Conservation (phyloP, 2,329 filamentous ascomycete species). For the Thermochaetoides dissita region DNA sequence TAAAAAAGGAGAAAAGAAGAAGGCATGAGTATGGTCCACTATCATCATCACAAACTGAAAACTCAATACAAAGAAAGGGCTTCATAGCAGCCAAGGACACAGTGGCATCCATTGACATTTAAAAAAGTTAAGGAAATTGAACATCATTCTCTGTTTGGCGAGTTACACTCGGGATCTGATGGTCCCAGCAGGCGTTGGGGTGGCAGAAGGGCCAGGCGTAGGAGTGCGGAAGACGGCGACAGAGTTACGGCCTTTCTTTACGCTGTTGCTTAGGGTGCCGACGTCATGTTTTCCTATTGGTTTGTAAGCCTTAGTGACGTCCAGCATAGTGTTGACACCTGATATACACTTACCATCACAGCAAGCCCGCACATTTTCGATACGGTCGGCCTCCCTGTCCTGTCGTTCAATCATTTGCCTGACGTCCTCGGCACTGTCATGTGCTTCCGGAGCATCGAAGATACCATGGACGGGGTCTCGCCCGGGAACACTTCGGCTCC, state of each 20-base stretch:
- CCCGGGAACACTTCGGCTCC: conserved; percentile 35
- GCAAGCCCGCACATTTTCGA: conserved; percentile 93
- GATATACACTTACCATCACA: conserved; percentile 66
- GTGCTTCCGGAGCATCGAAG: conserved; percentile 41
- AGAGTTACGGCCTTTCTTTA: conserved; percentile 31
- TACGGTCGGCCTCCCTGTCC: conserved; percentile 59
- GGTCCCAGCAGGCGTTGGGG: conserved; percentile 16
- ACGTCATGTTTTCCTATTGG: conserved; percentile 61
- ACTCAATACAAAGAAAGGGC: conserved; percentile 6
- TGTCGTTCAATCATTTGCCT: conserved; percentile 66
- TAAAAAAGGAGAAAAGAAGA: no score
- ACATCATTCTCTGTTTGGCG: no score
- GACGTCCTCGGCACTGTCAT: conserved; percentile 73
- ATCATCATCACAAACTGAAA: no score
- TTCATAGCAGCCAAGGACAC: conserved; percentile 14
- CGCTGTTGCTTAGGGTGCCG: conserved; percentile 37
- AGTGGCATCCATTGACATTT: conserved; percentile 1
- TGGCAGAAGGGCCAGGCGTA: conserved; percentile 13
- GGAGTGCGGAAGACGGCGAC: conserved; percentile 21
- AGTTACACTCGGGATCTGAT: conserved; percentile 16
- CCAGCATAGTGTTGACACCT: no score
- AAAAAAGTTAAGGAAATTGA: conserved; percentile 11
- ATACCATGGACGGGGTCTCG: conserved; percentile 29
- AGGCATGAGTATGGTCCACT: no score
- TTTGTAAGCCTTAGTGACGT: no score